Conservation (phyloP, 2,329 filamentous ascomycete genomes). For the Aspergillus texensis region DNA sequence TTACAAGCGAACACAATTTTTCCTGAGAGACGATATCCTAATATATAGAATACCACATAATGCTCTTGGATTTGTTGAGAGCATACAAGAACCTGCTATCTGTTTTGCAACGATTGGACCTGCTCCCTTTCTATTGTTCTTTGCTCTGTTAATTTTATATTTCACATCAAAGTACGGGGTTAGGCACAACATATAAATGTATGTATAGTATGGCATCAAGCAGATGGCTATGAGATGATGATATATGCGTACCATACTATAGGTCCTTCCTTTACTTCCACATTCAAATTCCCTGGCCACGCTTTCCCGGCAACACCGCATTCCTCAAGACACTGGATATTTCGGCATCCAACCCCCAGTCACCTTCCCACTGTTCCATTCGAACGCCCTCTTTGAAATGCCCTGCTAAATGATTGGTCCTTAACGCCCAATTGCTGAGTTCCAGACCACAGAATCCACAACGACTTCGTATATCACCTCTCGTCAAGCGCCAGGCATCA, state of each 20-base stretch:
- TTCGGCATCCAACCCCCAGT: conserved; percentile 50
- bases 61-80: not conserved
- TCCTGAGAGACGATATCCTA: not conserved
- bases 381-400: conserved; percentile 57
- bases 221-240: too few relatives aligned
- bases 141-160: not conserved
- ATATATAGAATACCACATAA: not conserved
- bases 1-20: not conserved
- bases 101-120: not conserved
- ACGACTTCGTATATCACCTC: conserved; percentile 54
- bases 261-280: not conserved
- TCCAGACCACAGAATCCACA: conserved; percentile 57
- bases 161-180: not conserved
- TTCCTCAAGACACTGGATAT: conserved; percentile 21
- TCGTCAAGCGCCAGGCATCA: conserved; percentile 58
- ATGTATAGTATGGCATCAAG: not conserved
- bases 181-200: not conserved
- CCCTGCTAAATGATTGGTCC: conserved; percentile 56
- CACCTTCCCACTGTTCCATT: conserved; percentile 60
- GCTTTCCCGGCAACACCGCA: not conserved
- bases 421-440: conserved; percentile 55
- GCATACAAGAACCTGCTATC: not conserved
- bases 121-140: not conserved
- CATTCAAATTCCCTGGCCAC: not conserved
- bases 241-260: not conserved